Percentiles rank a stretch among this genome's conserved stretches.
These are phyloP conservation scores for Suhomyces sp. DNA, from an alignment of 805 yeast genomes.

Conservation along the genomic window DNA sequence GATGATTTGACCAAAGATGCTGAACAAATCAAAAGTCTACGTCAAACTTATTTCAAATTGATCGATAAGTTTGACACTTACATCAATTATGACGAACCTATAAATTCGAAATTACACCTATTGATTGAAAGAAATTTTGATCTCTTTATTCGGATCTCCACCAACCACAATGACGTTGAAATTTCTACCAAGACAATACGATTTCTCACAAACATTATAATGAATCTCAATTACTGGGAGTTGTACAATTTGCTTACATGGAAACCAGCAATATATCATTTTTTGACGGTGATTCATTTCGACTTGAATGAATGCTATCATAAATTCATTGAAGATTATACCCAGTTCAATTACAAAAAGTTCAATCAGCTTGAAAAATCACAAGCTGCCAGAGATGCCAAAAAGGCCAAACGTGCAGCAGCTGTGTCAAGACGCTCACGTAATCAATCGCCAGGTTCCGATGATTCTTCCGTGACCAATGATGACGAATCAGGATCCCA, in stretches of 20 bases:
- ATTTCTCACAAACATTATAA: constrained; percentile 34
- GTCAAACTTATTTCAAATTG: constrained; percentile 22
- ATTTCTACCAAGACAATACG: constrained; percentile 34
- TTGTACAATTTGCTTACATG: constrained; percentile 37
- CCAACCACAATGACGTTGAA: constrained; percentile 26
- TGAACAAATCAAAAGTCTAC: constrained; percentile 17
- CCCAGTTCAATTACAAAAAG: constrained; percentile 22
- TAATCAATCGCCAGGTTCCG: constrained; percentile 2
- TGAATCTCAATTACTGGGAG: constrained; percentile 44
- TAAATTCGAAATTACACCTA: constrained; percentile 29
- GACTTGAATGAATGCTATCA: constrained; percentile 40
- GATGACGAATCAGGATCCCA: constrained; percentile 7
- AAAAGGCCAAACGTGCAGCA: constrained; percentile 6
- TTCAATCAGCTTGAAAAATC: constrained; percentile 13
- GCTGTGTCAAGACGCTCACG: constrained; percentile 1
- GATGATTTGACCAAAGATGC: constrained; percentile 11
- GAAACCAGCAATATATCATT: constrained; percentile 43
- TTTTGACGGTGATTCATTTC: constrained; percentile 35
- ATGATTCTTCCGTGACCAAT: constrained; percentile 3
- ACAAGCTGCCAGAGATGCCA: constrained; percentile 8
- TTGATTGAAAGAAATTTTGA: constrained; percentile 40
- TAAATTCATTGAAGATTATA: constrained; percentile 33
- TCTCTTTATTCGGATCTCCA: constrained; percentile 33
- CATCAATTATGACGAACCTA: constrained; percentile 22
- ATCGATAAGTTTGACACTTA: constrained; percentile 23